Conservation (phyloP, 345 rosid species). For the Syzygium grande region DNA sequence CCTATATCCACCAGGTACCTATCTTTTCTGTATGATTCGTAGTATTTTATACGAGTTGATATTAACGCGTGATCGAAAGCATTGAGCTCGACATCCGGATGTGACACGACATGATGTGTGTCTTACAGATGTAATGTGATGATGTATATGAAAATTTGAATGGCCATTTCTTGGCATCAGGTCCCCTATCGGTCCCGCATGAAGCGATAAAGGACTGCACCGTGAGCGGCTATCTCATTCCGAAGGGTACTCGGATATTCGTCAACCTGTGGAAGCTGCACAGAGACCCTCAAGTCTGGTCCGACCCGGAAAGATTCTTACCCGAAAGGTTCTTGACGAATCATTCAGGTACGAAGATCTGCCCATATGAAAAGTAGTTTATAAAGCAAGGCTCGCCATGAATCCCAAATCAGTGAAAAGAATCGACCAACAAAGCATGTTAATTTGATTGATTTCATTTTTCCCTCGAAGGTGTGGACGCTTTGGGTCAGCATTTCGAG, state of each 20-base stretch:
- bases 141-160: neutral
- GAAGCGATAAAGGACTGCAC: slow-evolving; percentile 25
- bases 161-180: neutral
- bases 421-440: neutral
- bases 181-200: slow-evolving; percentile 21
- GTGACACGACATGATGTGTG: neutral
- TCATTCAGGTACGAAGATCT: neutral
- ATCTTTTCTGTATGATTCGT: neutral
- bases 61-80: neutral
- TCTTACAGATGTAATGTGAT: neutral
- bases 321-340: slow-evolving; percentile 19
- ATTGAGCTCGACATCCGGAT: neutral
- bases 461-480: neutral
- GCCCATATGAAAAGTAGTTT: neutral
- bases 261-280: slow-evolving; percentile 31
- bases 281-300: slow-evolving; percentile 29
- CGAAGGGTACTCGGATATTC: slow-evolving; percentile 21
- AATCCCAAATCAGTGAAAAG: neutral
- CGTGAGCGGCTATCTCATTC: slow-evolving; percentile 13
- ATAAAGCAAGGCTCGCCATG: neutral
- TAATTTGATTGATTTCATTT: neutral
- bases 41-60: neutral
- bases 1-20: slow-evolving; percentile 31
- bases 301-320: slow-evolving; percentile 7
- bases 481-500: slow-evolving; percentile 3